Evolutionary conservation across 345 rosid genomes (phyloP).

Genomic region (Gossypium ekmanianum): DNA sequence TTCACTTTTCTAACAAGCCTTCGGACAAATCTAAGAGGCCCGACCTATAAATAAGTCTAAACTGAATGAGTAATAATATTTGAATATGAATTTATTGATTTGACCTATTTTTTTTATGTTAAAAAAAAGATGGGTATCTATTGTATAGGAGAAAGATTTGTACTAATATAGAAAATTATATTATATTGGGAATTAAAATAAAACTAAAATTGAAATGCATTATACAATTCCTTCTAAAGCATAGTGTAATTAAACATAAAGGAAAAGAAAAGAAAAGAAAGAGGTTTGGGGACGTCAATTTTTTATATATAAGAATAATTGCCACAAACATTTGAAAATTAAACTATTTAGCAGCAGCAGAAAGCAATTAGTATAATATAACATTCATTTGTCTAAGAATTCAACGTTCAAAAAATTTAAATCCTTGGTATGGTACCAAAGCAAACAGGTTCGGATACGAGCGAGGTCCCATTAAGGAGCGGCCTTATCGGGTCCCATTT

Average conservation of each 20-base stretch:
- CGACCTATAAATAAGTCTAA: rapidly evolving
- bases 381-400: neutral
- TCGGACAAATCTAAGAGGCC: rapidly evolving
- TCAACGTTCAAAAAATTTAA: constrained; percentile 25
- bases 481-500: constrained; percentile 38
- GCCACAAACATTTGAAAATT: neutral
- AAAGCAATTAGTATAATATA: neutral
- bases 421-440: constrained; percentile 16
- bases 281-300: neutral
- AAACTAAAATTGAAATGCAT: too few relatives aligned
- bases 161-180: neutral
- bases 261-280: neutral
- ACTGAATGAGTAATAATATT: neutral
- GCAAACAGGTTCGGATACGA: constrained; percentile 26
- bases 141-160: neutral
- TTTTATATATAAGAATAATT: neutral
- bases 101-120: neutral
- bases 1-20: too few relatives aligned
- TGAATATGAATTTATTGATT: neutral
- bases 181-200: too few relatives aligned
- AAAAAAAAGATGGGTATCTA: neutral
- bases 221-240: neutral
- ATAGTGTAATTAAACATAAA: neutral
- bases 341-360: neutral
- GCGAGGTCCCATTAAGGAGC: constrained; percentile 37